Evolutionary conservation across 1,284 basidiomycete species (phyloP), one percentile per base, ranked within the genome.

Genomic region (Lignosus rhinocerotis): DNA sequence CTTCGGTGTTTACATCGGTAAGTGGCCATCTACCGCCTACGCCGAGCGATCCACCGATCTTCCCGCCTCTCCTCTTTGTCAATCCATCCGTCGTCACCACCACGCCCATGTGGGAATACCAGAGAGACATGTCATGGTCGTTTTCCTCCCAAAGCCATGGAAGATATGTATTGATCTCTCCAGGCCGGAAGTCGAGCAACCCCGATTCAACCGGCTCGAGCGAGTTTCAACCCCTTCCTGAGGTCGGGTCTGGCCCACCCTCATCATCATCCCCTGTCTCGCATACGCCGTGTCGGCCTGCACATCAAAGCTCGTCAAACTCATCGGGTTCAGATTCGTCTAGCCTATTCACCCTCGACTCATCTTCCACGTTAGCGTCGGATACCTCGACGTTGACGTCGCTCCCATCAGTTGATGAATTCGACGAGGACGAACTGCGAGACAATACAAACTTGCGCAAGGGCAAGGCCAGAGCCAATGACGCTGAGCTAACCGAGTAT

Each of bases 1-100:
- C 59, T 30, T 39, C 45, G 2, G 6, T 33, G 36, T 30, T 16
- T 39, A 33, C 32, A 21, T 50, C 56, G 51, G 59, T 58, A 56
- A 60, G 55, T 60, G 47, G 16, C 25, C 33, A 44, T 38, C 33
- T 42, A 34, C 39, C 56, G 25, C 64, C 61, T 31, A 70, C 67
- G n/a, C 68, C 68, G 8, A 66, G 52, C 53, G 65, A 70, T 32
- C 71, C 71, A 45, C 71, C 71, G 11, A 67, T 61, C 16, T 71
- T 72, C 61, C 71, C 71, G 51, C 70, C 71, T 43, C 65, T 72
- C 45, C 53, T 71, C 45, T 72, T 72, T 56, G 45, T 70, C 36
- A 61, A 58, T 46, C 68, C 68, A 7, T 47, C 62, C 21, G 45
- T 42, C 16, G 58, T 63, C 17, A 56, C 65, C 17, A 58, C 59